Evolutionary conservation across 208 protist genomes (phyloP).

Genomic region (Leishmania mexicana): DNA sequence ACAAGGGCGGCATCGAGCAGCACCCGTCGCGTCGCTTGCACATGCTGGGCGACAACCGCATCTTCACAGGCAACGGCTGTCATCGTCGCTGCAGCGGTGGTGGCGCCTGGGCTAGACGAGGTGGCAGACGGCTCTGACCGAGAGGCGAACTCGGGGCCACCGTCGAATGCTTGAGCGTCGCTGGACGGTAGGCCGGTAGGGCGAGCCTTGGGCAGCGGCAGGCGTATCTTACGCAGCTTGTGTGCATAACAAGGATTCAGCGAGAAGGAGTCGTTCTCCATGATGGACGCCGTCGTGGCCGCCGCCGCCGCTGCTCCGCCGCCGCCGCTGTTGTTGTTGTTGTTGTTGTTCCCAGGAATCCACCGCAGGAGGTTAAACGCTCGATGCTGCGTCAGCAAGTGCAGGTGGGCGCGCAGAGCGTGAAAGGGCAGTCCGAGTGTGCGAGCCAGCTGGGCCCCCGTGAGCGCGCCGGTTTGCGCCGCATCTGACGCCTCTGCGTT

Average conservation of each 20-base stretch:
- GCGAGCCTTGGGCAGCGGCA: constrained; percentile 38
- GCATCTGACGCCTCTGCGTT: constrained; percentile 5
- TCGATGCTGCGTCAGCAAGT: constrained; percentile 35
- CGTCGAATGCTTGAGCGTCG: background rate
- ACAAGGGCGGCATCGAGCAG: constrained; percentile 71
- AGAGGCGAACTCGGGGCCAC: background rate
- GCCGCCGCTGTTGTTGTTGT: background rate
- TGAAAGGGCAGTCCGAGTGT: constrained; percentile 29
- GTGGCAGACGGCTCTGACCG: background rate
- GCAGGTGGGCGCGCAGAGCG: constrained; percentile 24
- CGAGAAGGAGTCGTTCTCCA: constrained; percentile 44
- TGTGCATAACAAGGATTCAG: constrained; percentile 62
- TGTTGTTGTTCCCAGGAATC: background rate
- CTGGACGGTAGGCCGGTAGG: constrained; percentile 16
- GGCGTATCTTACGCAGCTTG: constrained; percentile 51
- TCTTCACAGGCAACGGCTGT: constrained; percentile 7
- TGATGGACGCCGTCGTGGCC: constrained; percentile 15
- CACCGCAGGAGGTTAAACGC: constrained; percentile 25
- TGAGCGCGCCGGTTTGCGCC: constrained; percentile 14
- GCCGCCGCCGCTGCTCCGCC: background rate
- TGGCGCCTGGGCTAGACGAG: background rate
- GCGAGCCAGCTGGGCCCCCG: constrained; percentile 22
- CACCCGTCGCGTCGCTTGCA: constrained; percentile 39
- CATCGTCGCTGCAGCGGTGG: background rate
- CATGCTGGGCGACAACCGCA: constrained; percentile 18